Conservation (phyloP, 2,329 filamentous ascomycete genomes). For the Coniochaeta pulveracea region DNA sequence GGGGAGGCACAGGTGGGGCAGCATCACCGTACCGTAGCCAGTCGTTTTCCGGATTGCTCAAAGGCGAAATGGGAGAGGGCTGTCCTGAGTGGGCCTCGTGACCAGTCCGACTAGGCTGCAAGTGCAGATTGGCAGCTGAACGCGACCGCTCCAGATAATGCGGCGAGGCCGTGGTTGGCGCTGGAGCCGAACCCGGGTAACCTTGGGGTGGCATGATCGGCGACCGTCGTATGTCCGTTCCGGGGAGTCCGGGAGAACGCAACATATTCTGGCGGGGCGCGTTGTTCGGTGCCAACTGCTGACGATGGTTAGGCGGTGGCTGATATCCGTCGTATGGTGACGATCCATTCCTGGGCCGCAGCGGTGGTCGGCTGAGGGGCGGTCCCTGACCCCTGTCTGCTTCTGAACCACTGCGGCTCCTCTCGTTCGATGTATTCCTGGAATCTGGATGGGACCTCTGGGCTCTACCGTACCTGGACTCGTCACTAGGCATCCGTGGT, state of each 20-base stretch:
- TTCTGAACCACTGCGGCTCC: slow-evolving; percentile 44
- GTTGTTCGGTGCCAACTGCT: slow-evolving; percentile 19
- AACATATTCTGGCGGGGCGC: slow-evolving; percentile 19
- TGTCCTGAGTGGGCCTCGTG: slow-evolving; percentile 24
- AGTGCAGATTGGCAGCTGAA: slow-evolving; percentile 20
- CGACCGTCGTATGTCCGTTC: slow-evolving; percentile 34
- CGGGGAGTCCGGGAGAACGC: slow-evolving; percentile 35
- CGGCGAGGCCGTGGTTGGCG: slow-evolving; percentile 12
- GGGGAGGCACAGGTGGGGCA: slow-evolving; percentile 42
- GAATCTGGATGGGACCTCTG: slow-evolving; percentile 15
- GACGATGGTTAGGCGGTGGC: too few relatives aligned
- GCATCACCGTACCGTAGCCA: slow-evolving; percentile 15
- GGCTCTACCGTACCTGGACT: slow-evolving; percentile 19
- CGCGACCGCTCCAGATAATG: slow-evolving; percentile 16
- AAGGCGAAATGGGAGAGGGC: slow-evolving; percentile 33
- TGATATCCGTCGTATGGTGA: slow-evolving; percentile 21
- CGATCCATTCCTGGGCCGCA: slow-evolving; percentile 26
- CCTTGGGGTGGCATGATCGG: slow-evolving; percentile 34
- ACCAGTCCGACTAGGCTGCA: slow-evolving; percentile 19
- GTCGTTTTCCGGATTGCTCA: slow-evolving; percentile 14
- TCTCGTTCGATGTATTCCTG: slow-evolving; percentile 24
- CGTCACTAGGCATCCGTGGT: slow-evolving; percentile 30
- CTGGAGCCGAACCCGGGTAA: slow-evolving; percentile 17
- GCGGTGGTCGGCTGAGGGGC: slow-evolving; percentile 27
- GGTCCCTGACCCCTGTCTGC: slow-evolving; percentile 31